A percentile compares a stretch with the other conserved stretches of the same genome.
These are phyloP conservation scores for Linderniella brevidens DNA, from an alignment of 257 asterid genomes.

Conservation along the genomic window DNA sequence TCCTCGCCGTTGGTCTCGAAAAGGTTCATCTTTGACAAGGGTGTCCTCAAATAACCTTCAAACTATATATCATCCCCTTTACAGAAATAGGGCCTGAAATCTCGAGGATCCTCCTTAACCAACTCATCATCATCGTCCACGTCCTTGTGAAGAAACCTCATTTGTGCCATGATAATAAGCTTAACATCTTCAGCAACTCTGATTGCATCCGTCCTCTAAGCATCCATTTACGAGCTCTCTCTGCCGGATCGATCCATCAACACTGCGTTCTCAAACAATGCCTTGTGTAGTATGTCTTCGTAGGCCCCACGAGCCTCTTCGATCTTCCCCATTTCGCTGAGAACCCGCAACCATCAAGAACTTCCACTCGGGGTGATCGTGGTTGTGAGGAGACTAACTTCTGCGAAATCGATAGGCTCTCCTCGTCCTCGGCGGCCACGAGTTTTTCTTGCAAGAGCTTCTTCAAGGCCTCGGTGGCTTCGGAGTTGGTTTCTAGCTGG, in stretches of 20 bases:
- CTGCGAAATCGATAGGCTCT: slow-evolving; percentile 32
- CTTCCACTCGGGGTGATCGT: slow-evolving; percentile 50
- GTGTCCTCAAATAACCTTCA: slow-evolving; percentile 66
- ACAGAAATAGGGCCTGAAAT: slow-evolving; percentile 80
- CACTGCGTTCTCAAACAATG: slow-evolving; percentile 58
- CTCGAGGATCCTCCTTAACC: slow-evolving; percentile 55
- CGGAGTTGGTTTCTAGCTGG: slow-evolving; percentile 33
- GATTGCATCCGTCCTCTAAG: slow-evolving; percentile 51
- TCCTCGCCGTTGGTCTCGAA: slow-evolving; percentile 53
- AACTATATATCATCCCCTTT: slow-evolving; percentile 90
- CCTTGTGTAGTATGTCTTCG: slow-evolving; percentile 43
- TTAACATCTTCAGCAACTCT: slow-evolving; percentile 64
- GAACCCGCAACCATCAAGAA: slow-evolving; percentile 45
- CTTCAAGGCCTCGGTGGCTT: slow-evolving; percentile 37
- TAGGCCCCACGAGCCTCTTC: slow-evolving; percentile 41
- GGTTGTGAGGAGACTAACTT: slow-evolving; percentile 48
- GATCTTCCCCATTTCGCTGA: slow-evolving; percentile 45
- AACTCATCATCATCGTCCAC: slow-evolving; percentile 80
- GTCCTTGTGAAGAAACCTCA: slow-evolving; percentile 67
- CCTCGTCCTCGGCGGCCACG: slow-evolving; percentile 56
- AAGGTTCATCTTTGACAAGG: slow-evolving; percentile 73
- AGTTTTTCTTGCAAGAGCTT: slow-evolving; percentile 46
- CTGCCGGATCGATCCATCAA: slow-evolving; percentile 63
- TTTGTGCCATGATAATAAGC: slow-evolving; percentile 72
- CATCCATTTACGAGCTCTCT: slow-evolving; percentile 43